Evolutionary conservation across 192 early-diverging fungal genomes (phyloP).

Genomic region (Chytriomyces sp.): DNA sequence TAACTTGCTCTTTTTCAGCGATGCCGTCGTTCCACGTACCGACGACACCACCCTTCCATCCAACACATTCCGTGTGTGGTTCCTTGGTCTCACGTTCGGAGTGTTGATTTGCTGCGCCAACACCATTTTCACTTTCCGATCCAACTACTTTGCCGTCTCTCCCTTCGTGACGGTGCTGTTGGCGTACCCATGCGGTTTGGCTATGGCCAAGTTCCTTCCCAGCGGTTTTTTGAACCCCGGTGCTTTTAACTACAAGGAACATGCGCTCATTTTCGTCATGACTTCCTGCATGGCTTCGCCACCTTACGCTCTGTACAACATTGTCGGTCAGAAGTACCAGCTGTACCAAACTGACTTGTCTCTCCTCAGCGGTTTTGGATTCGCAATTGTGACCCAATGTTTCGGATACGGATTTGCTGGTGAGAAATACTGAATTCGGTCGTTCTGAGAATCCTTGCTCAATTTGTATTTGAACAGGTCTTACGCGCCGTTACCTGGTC

Average conservation of each 20-base stretch:
- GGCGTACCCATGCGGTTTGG: neutral
- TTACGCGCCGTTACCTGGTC: conserved; percentile 75
- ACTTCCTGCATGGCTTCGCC: conserved; percentile 30
- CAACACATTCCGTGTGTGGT: conserved; percentile 74
- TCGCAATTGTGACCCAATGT: conserved; percentile 55
- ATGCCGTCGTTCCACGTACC: conserved; percentile 65
- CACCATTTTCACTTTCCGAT: conserved; percentile 1
- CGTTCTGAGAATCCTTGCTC: too few species aligned
- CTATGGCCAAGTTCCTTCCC: conserved; percentile 42
- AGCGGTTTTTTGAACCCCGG: conserved; percentile 49
- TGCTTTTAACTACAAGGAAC: conserved; percentile 53
- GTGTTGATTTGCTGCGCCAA: conserved; percentile 55
- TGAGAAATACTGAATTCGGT: too few species aligned
- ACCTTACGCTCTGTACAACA: conserved; percentile 1
- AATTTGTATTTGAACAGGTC: neutral
- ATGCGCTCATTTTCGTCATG: conserved; percentile 41
- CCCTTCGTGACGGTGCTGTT: neutral
- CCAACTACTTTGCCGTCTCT: neutral
- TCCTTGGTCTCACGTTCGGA: conserved; percentile 52
- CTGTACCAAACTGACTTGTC: conserved; percentile 2
- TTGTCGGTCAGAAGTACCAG: conserved; percentile 12
- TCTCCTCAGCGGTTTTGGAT: conserved; percentile 23
- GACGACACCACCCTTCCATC: conserved; percentile 69
- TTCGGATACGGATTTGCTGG: conserved; percentile 57
- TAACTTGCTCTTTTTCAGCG: neutral